A percentile compares a stretch with the other conserved stretches of the same genome.
phyloP scores from a whole-genome alignment of 129 eudicot genomes.

The sunflower (Helianthus annuus) region HanXRQr2.0-SUNRISE NC_035436.2:201117911-201118410 shows the following conservation, averaged over 20 bases:
- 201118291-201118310: too few relatives aligned
- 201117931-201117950: constrained; percentile 39
- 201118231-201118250: constrained; percentile 4
- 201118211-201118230: background rate
- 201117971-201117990: constrained; percentile 77
- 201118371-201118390: too few relatives aligned
- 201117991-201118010: constrained; percentile 86
- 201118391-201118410: too few relatives aligned
- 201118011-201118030: constrained; percentile 76
- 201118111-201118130: background rate
- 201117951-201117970: constrained; percentile 78
- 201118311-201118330: too few relatives aligned
- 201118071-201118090: background rate
- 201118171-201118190: background rate
- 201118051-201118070: constrained; percentile 57
- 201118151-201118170: background rate
- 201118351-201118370: too few relatives aligned
- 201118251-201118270: too few relatives aligned
- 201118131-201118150: background rate
- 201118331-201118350: too few relatives aligned
- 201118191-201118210: background rate
- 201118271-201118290: too few relatives aligned
- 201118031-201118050: constrained; percentile 69
- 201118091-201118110: background rate
- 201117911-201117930: constrained; percentile 14